A percentile compares a stretch with the other conserved stretches of the same genome.
phyloP scores from a whole-genome alignment of 768 basidiomycete genomes.

The Hypholoma fasciculare region DNA sequence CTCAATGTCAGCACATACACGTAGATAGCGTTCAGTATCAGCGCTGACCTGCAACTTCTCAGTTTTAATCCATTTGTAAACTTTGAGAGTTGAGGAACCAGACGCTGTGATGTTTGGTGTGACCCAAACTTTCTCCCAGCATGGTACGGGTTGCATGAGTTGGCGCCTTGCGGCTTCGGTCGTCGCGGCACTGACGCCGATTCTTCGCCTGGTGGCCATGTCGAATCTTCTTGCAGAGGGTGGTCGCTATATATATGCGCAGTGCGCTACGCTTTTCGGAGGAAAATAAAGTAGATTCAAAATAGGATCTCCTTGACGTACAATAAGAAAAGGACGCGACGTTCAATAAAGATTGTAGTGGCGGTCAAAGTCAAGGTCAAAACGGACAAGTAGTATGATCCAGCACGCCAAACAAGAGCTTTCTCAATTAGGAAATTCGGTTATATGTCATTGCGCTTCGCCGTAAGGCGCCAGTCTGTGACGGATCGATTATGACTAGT shows the following conservation, averaged over 20 bases:
- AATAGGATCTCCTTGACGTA: not conserved
- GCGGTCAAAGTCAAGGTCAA: too few species aligned
- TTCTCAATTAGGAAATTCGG: too few species aligned
- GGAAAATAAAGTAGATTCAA: not conserved
- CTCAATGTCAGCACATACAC: conserved; percentile 2
- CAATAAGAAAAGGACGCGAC: too few species aligned
- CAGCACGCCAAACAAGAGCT: too few species aligned
- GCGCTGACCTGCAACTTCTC: conserved; percentile 72
- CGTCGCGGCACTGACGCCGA: conserved; percentile 74
- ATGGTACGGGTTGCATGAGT: conserved; percentile 87
- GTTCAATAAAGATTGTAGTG: too few species aligned
- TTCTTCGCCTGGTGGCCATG: conserved; percentile 76
- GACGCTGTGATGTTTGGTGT: conserved; percentile 54
- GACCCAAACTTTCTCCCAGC: conserved; percentile 82
- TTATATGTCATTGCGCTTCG: too few species aligned
- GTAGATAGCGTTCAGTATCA: not conserved
- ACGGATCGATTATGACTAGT: too few species aligned
- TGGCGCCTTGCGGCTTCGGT: conserved; percentile 81
- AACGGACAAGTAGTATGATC: too few species aligned
- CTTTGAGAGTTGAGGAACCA: conserved; percentile 56
- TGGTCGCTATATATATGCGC: not conserved
- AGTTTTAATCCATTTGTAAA: conserved; percentile 80
- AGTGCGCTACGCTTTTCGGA: too few species aligned
- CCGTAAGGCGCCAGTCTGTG: too few species aligned
- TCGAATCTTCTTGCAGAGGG: conserved; percentile 4